Evolutionary conservation across 2,329 filamentous ascomycete genomes (phyloP), one percentile per base, ranked within the genome.

Genomic region (Calcarisporium arbuscula): DNA sequence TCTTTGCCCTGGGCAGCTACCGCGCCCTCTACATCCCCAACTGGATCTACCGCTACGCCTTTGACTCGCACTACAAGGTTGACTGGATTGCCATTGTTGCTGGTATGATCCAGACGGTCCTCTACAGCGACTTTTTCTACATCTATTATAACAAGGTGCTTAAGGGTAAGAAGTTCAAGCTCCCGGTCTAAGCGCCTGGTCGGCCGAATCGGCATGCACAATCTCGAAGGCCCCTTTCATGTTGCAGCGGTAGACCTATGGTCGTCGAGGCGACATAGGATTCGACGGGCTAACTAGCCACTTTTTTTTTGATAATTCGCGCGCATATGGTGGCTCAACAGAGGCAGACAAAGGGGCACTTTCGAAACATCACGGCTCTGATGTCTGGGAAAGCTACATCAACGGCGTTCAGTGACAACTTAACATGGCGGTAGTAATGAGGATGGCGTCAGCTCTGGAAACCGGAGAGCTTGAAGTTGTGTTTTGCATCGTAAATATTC

Each of bases 111-210:
- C 92, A 98, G 71, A 98, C 92, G 1, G 66, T 98, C 31, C 71
- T 98, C 39, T 98, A 98, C 69, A 94, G 87, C 44, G 92, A 98
- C 67, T 98, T 98, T 70, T 98, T 98, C 76, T 98, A 89, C 74
- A 90, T 98, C 54, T 98, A 98, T 70, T 98, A 95, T 67, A 95
- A 83, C 40, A 96, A 95, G 80, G 82, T 90, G 30, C 68, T 89
- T 64, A 86, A 89, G 69, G 85, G 85, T 50, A 85, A 86, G 72
- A 89, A 86, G 68, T 90, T 90, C 61, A 85, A 87, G 61, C 70
- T 90, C 39, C 85, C 85, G 3, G 85, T 90, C 47, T 90, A 77
- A 70, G 47, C 16, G 18, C n/a, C n/a, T n/a, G n/a, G n/a, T n/a
- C n/a, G n/a, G n/a, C n/a, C n/a, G n/a, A n/a, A n/a, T n/a, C n/a